Evolutionary conservation across 2,329 filamentous ascomycete species (phyloP).

Genomic region (Fusarium xylarioides): DNA sequence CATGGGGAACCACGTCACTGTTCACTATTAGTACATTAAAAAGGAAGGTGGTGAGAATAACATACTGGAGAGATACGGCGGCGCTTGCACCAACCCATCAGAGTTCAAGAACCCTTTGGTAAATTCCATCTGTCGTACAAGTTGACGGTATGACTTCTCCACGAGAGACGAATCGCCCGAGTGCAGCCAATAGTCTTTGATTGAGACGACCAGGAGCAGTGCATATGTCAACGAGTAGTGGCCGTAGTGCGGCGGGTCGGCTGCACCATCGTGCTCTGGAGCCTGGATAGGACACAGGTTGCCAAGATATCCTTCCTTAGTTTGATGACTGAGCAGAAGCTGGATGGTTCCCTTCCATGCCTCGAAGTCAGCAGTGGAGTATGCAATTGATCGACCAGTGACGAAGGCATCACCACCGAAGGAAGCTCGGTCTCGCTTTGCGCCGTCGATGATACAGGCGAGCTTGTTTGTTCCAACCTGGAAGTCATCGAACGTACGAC

Average conservation of each 20-base stretch:
- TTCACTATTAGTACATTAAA: not conserved
- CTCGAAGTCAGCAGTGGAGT: not conserved
- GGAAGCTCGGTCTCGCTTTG: not conserved
- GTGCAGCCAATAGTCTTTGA: slow-evolving; percentile 1
- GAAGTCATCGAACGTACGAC: not conserved
- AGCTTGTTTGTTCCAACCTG: not conserved
- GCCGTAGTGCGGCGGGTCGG: not conserved
- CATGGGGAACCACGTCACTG: slow-evolving; percentile 10
- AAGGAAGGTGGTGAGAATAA: fast-evolving
- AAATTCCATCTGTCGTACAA: not conserved
- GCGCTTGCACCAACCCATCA: not conserved
- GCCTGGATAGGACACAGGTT: slow-evolving; percentile 3
- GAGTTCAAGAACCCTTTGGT: not conserved
- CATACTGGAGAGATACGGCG: slow-evolving; percentile 6
- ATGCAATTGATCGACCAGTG: not conserved
- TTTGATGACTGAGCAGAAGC: not conserved
- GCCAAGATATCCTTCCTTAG: not conserved
- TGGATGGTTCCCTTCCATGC: not conserved
- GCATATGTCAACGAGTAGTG: not conserved
- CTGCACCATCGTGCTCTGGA: not conserved
- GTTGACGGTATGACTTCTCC: not conserved
- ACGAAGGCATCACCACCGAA: not conserved
- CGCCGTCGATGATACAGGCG: not conserved
- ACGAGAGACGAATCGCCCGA: not conserved
- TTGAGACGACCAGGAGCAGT: not conserved